A percentile compares a stretch with the other conserved stretches of the same genome.
phyloP scores from a whole-genome alignment of 2,329 filamentous ascomycete genomes.

The Penicillium sp. region DNA sequence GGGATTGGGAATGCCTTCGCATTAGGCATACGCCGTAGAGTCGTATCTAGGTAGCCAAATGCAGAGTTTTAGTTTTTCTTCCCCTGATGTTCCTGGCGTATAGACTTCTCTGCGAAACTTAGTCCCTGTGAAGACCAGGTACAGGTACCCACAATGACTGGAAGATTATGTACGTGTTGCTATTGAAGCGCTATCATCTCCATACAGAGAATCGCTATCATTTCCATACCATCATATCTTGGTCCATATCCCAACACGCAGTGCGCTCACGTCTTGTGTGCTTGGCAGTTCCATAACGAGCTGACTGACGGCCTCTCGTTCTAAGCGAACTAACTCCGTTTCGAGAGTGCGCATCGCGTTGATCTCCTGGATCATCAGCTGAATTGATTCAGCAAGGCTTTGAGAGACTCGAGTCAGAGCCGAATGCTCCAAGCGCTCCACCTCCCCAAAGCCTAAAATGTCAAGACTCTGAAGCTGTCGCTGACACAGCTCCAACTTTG shows the following conservation, averaged over 20 bases:
- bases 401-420: conserved; percentile 32
- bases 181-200: not conserved
- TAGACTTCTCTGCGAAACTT: not conserved
- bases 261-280: conserved; percentile 8
- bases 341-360: conserved; percentile 37
- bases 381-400: conserved; percentile 30
- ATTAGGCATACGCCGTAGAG: not conserved
- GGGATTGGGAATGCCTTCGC: not conserved
- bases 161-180: not conserved
- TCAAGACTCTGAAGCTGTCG: conserved; percentile 39
- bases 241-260: conserved; percentile 30
- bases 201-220: not conserved
- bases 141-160: not conserved
- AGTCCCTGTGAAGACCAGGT: not conserved
- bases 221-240: not conserved
- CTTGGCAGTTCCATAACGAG: conserved; percentile 27
- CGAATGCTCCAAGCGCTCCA: conserved; percentile 26
- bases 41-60: not conserved
- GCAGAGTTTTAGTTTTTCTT: too few relatives aligned
- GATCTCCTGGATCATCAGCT: conserved; percentile 39
- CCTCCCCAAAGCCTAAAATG: conserved; percentile 30
- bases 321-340: conserved; percentile 32
- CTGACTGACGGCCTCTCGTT: conserved; percentile 33
- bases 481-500: conserved; percentile 35
- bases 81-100: not conserved